A percentile compares a stretch with the other conserved stretches of the same genome.
phyloP scores from a whole-genome alignment of 768 basidiomycete species.

The Naematelia encephala region DNA sequence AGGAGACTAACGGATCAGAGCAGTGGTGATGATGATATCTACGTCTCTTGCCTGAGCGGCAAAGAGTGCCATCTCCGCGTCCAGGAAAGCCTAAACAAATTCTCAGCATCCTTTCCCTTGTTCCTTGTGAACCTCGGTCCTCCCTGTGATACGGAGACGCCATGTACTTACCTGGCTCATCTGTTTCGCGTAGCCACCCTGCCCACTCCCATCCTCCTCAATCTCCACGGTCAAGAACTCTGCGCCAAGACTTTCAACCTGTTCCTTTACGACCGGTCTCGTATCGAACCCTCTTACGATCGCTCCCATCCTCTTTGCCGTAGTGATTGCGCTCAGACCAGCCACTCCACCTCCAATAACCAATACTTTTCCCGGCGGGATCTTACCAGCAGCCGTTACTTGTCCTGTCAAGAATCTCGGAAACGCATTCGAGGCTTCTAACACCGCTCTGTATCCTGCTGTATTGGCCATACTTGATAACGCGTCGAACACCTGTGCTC shows the following conservation, averaged over 20 bases:
- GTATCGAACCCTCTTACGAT: conserved; percentile 88
- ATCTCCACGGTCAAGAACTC: conserved; percentile 81
- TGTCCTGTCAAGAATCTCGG: conserved; percentile 86
- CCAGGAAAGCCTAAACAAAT: conserved; percentile 61
- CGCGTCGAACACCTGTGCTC: conserved; percentile 85
- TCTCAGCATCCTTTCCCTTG: conserved; percentile 9
- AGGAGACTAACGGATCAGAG: conserved; percentile 18
- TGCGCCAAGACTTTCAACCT: conserved; percentile 83
- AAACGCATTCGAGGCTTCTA: conserved; percentile 86
- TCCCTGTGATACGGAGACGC: too few species aligned
- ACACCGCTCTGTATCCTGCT: conserved; percentile 85
- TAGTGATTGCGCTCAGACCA: conserved; percentile 81
- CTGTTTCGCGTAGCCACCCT: conserved; percentile 81
- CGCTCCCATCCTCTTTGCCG: conserved; percentile 74
- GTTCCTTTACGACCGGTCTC: conserved; percentile 77
- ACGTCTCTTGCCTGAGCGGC: conserved; percentile 84
- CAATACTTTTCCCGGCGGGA: conserved; percentile 79
- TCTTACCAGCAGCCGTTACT: conserved; percentile 73
- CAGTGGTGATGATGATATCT: conserved; percentile 80
- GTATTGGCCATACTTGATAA: conserved; percentile 93
- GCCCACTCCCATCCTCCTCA: conserved; percentile 75
- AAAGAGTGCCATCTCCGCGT: conserved; percentile 79
- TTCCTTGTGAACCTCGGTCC: too few species aligned
- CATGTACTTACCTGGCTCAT: conserved; percentile 68
- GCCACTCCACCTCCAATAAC: conserved; percentile 87